phyloP scores from a whole-genome alignment of 108 stramenopile genomes.

The Nitzschia sp. region DNA sequence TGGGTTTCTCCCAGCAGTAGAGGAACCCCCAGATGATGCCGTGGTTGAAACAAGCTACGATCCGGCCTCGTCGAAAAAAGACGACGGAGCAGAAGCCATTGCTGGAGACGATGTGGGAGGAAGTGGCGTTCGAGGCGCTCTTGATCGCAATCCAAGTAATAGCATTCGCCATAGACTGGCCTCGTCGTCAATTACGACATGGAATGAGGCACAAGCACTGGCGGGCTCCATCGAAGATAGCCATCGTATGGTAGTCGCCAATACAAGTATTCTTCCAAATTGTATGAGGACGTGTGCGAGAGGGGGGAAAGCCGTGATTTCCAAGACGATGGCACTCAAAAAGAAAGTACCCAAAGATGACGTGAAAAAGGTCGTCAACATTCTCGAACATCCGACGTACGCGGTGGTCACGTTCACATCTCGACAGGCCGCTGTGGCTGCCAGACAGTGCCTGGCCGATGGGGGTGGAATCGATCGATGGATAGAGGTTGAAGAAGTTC shows the following conservation, averaged over 20 bases:
- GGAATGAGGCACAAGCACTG: not conserved
- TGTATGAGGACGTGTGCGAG: not conserved
- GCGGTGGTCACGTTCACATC: slow-evolving; percentile 81
- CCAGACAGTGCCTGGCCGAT: slow-evolving; percentile 75
- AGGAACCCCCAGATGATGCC: not conserved
- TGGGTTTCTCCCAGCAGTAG: not conserved
- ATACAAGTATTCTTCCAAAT: not conserved
- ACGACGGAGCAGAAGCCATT: not conserved
- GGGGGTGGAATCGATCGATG: slow-evolving; percentile 76
- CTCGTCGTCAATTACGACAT: not conserved
- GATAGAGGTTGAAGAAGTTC: slow-evolving; percentile 50
- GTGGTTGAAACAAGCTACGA: not conserved
- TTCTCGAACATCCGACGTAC: slow-evolving; percentile 52
- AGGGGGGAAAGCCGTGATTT: not conserved
- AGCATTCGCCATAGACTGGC: not conserved
- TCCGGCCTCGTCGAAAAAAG: not conserved
- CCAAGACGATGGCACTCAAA: not conserved
- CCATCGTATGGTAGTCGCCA: not conserved
- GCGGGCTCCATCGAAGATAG: not conserved
- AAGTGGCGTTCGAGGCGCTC: not conserved
- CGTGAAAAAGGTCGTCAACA: slow-evolving; percentile 5
- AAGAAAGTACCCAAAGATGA: not conserved
- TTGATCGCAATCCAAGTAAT: no score
- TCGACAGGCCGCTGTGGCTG: slow-evolving; percentile 85
- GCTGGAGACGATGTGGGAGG: not conserved